These are phyloP conservation scores for Mikania micrantha DNA, from an alignment of 129 eudicot species.

Conservation along the genomic window DNA sequence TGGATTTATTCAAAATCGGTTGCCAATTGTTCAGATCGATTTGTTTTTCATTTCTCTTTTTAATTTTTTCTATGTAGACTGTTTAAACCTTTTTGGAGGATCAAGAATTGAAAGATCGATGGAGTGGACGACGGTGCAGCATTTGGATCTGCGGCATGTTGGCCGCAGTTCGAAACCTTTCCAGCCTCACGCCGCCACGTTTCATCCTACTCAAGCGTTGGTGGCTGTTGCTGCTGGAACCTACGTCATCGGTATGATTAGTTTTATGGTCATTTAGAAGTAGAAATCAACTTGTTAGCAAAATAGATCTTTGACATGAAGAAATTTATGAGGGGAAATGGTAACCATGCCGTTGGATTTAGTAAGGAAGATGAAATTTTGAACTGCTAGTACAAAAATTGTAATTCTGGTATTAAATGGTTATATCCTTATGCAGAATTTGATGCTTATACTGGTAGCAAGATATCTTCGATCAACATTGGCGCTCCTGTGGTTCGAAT, in stretches of 20 bases:
- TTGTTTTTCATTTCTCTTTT: neutral
- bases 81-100: neutral
- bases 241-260: constrained; percentile 58
- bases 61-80: neutral
- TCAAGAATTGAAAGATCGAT: constrained; percentile 31
- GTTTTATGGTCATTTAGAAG: neutral
- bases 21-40: constrained; percentile 9
- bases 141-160: constrained; percentile 95
- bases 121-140: constrained; percentile 99
- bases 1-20: neutral
- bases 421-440: constrained; percentile 43
- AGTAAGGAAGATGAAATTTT: neutral
- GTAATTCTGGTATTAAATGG: neutral
- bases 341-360: neutral
- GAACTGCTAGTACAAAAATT: neutral
- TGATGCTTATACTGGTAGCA: constrained; percentile 91
- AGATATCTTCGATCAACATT: constrained; percentile 87
- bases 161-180: constrained; percentile 84
- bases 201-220: constrained; percentile 83
- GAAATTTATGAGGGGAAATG: neutral
- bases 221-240: constrained; percentile 80
- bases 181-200: constrained; percentile 97
- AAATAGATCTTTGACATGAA: constrained; percentile 14
- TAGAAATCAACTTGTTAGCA: neutral
- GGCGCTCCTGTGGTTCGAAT: constrained; percentile 92